Percentiles rank a stretch among this genome's conserved stretches.
phyloP scores from a whole-genome alignment of 345 rosid genomes.

The Salix dunnii region DNA sequence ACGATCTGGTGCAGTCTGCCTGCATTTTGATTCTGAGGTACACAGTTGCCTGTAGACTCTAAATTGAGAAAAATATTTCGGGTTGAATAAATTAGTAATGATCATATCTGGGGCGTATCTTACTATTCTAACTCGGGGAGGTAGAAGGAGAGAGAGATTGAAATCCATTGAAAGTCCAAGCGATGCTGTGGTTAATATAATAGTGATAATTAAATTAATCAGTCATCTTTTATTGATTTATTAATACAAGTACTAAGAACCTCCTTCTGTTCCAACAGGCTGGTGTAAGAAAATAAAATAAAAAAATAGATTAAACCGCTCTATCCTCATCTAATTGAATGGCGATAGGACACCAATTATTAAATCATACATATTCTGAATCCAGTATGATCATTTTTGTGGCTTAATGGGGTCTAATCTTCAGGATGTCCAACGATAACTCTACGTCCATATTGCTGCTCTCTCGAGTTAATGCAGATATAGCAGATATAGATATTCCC shows the following conservation, averaged over 20 bases:
- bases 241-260: not conserved
- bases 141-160: not conserved
- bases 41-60: not conserved
- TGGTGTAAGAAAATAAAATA: not conserved
- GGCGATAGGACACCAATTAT: not conserved
- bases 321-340: not conserved
- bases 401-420: not conserved
- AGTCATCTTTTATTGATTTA: not conserved
- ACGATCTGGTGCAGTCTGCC: constrained; percentile 14
- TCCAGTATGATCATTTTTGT: not conserved
- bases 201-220: too few relatives aligned
- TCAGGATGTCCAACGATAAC: not conserved
- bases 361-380: not conserved
- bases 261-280: not conserved
- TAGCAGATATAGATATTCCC: not conserved
- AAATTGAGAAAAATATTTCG: not conserved
- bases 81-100: not conserved
- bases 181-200: not conserved
- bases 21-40: too few relatives aligned
- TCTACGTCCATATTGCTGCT: not conserved
- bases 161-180: too few relatives aligned
- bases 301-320: not conserved
- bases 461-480: not conserved
- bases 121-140: not conserved
- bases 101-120: not conserved